These are phyloP conservation scores for Gautieria morchelliformis DNA, from an alignment of 768 basidiomycete species.

Conservation along the genomic window DNA sequence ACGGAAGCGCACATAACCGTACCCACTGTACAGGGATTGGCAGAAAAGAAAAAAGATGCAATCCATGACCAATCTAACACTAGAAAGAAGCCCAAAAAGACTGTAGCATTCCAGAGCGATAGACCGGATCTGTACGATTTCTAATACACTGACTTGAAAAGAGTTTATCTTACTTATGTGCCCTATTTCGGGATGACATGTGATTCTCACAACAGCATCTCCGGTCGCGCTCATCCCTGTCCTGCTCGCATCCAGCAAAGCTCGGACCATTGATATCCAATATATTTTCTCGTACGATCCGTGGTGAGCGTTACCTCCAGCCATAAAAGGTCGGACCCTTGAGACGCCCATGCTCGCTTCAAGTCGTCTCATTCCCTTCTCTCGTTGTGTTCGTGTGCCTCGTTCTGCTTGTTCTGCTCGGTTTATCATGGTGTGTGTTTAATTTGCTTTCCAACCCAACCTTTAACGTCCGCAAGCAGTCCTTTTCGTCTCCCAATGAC, in stretches of 20 bases:
- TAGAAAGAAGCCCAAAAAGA: conserved; percentile 47
- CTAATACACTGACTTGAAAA: conserved; percentile 16
- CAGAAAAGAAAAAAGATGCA: conserved; percentile 26
- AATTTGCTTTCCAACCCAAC: neutral
- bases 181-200: too few species aligned
- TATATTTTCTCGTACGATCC: conserved; percentile 6
- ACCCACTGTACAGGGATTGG: conserved; percentile 22
- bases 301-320: neutral
- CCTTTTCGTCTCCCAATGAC: conserved; percentile 48
- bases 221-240: too few species aligned
- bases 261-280: neutral
- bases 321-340: neutral
- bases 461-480: conserved; percentile 13
- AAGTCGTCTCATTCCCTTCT: conserved; percentile 7
- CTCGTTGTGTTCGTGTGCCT: conserved; percentile 1
- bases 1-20: conserved; percentile 10
- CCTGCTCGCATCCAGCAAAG: too few species aligned
- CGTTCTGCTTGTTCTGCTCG: conserved; percentile 1
- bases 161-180: too few species aligned
- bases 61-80: conserved; percentile 8
- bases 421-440: conserved; percentile 13
- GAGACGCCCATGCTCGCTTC: conserved; percentile 8
- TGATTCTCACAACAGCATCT: too few species aligned
- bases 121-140: conserved; percentile 69
- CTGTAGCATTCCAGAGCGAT: conserved; percentile 60